Conservation (phyloP, 148 eudicot genomes). For the Chenopodium berlandieri region DNA sequence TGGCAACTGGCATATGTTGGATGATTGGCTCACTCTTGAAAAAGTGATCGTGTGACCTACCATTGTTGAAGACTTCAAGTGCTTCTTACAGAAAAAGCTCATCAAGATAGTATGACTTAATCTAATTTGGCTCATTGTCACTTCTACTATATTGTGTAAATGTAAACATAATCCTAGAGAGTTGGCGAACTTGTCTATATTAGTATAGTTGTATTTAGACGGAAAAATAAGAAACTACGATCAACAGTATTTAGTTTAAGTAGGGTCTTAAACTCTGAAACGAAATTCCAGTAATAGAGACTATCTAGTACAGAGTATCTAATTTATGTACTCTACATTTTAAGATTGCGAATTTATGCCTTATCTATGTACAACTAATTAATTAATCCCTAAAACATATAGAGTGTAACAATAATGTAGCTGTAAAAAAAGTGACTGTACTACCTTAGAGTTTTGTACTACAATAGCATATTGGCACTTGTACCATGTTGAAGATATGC, state of each 20-base stretch:
- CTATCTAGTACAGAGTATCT: background rate
- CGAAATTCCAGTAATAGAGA: too few relatives aligned
- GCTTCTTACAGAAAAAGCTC: background rate
- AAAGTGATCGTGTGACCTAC: background rate
- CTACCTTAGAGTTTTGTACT: background rate
- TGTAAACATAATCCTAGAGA: background rate
- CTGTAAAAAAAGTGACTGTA: background rate
- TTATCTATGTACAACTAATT: too few relatives aligned
- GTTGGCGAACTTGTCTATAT: too few relatives aligned
- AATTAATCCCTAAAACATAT: too few relatives aligned
- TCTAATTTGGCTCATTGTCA: background rate
- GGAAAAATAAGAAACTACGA: too few relatives aligned
- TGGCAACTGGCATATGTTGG: slow-evolving; percentile 2
- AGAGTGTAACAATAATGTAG: too few relatives aligned
- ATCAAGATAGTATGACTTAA: background rate
- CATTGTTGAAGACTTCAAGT: background rate
- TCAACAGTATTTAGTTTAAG: background rate
- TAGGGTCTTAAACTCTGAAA: too few relatives aligned
- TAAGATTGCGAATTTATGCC: too few relatives aligned
- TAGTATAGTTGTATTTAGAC: too few relatives aligned
- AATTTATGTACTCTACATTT: too few relatives aligned
- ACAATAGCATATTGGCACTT: background rate
- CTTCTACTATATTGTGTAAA: background rate
- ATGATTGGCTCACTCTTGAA: background rate
- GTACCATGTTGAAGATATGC: slow-evolving; percentile 9